Conservation (phyloP, 768 basidiomycete genomes). For the Filobasidium wieringae region DNA sequence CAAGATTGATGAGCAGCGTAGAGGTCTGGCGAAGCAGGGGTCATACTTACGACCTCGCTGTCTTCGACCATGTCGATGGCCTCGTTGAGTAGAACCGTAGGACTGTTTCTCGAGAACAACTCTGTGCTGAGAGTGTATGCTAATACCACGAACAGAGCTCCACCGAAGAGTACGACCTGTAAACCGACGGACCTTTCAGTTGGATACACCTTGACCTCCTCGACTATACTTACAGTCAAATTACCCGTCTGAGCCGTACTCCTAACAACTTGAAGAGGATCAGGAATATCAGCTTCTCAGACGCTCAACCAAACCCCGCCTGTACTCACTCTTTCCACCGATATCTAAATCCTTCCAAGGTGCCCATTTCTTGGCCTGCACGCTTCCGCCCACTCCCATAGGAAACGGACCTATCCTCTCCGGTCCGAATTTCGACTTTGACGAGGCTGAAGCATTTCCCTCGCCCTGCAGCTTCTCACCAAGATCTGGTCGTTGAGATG, state of each 20-base stretch:
- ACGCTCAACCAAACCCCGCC: background rate
- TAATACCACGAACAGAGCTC: constrained; percentile 31
- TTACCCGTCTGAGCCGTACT: constrained; percentile 36
- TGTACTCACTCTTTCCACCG: constrained; percentile 31
- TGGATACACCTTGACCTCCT: background rate
- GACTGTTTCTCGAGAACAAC: constrained; percentile 37
- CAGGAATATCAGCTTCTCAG: background rate
- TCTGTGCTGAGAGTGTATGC: constrained; percentile 35
- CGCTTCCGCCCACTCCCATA: constrained; percentile 32
- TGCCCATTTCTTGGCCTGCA: constrained; percentile 30
- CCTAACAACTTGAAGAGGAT: constrained; percentile 20
- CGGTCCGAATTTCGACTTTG: background rate
- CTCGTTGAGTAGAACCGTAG: constrained; percentile 34
- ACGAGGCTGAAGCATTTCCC: background rate
- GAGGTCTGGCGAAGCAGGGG: too few relatives aligned
- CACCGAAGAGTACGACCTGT: constrained; percentile 33
- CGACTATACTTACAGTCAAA: constrained; percentile 15
- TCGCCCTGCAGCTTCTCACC: background rate
- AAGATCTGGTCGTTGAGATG: background rate
- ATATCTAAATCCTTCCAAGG: constrained; percentile 31
- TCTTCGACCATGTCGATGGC: constrained; percentile 34
- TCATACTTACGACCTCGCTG: constrained; percentile 28
- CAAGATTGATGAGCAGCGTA: too few relatives aligned
- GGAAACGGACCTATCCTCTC: constrained; percentile 28
- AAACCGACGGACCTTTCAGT: background rate